Base-by-base conservation (phyloP, 2,329 filamentous ascomycete species). In the Xylaria digitata region DNA sequence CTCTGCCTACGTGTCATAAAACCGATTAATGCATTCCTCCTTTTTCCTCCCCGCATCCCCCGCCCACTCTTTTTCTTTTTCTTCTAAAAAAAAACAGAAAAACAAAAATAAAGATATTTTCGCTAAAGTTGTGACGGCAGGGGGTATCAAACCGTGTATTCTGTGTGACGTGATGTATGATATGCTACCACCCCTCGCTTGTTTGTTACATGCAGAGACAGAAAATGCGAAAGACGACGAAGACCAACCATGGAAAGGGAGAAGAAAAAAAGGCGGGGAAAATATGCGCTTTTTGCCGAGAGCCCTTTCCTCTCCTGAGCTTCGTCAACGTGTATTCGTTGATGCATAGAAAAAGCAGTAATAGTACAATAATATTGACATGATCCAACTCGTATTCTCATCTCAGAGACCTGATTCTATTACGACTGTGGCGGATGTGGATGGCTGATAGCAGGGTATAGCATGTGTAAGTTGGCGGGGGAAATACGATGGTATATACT, bases 61-160 rank as follows among this genome's bases (percentile, higher is more conserved):
- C n/a, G 6, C 45, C 26, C 5, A 26, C 26, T 26, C 26, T 45
- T 43, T 52, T 52, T 8, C 42, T 30, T 26, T 55, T 52, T 54
- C 32, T 34, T 63, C 45, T 48, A 55, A 48, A 43, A 54, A 32
- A 30, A 34, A 45, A 17, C 6, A 26, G 19, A 55, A 26, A 53
- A 37, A 46, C 23, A 37, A 37, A 37, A 37, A 37, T 6, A 37
- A 48, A 45, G 32, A 55, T 19, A 61, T 50, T 50, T 5, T 63
- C 60, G 53, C 53, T 58, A n/a, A 21, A 26, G 34, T 6, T 34
- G 45, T 50, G 26, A n/a, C 40, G 50, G 19, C 15, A 15, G 32
- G 34, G 60, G 65, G 65, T 67, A 64, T 67, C 55, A 56, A 60
- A 19, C 60, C 65, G 65, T 67, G 45, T 60, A 40, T 50, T 67